Conservation (phyloP, 2,329 filamentous ascomycete species). For the Talaromyces rugulosus region DNA sequence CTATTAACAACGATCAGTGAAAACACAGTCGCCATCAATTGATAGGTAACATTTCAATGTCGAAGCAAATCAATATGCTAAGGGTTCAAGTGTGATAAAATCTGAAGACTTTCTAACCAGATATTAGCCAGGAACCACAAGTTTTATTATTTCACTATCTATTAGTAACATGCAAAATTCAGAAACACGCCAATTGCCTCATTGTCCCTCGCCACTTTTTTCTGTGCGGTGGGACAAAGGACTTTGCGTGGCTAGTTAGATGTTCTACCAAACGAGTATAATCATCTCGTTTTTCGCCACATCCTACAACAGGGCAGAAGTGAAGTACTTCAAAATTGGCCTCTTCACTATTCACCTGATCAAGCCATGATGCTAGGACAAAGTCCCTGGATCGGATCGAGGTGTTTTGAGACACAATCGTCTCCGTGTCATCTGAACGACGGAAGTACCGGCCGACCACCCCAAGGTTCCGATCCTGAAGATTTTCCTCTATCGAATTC, state of each 20-base stretch:
- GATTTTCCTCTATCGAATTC: background rate
- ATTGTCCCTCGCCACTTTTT: slow-evolving; percentile 1
- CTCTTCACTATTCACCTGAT: background rate
- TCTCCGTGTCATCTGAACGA: slow-evolving; percentile 4
- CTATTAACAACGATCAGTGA: background rate
- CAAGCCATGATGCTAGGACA: background rate
- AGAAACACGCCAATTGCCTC: background rate
- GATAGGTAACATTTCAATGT: background rate
- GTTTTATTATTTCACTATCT: background rate
- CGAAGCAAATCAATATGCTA: background rate
- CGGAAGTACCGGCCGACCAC: background rate
- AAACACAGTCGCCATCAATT: background rate
- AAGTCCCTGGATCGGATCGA: background rate
- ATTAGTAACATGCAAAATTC: background rate
- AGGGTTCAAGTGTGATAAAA: background rate
- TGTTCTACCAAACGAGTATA: slow-evolving; percentile 6
- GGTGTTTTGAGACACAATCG: slow-evolving; percentile 6
- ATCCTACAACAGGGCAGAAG: slow-evolving; percentile 8
- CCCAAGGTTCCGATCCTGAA: background rate
- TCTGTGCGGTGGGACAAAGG: slow-evolving; percentile 1
- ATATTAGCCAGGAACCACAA: background rate
- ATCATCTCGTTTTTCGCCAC: slow-evolving; percentile 1
- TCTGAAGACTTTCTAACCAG: background rate
- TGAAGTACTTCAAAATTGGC: background rate
- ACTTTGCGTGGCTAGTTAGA: background rate